Evolutionary conservation across 352 stramenopile genomes (phyloP).

Genomic region (Phytophthora sojae): DNA sequence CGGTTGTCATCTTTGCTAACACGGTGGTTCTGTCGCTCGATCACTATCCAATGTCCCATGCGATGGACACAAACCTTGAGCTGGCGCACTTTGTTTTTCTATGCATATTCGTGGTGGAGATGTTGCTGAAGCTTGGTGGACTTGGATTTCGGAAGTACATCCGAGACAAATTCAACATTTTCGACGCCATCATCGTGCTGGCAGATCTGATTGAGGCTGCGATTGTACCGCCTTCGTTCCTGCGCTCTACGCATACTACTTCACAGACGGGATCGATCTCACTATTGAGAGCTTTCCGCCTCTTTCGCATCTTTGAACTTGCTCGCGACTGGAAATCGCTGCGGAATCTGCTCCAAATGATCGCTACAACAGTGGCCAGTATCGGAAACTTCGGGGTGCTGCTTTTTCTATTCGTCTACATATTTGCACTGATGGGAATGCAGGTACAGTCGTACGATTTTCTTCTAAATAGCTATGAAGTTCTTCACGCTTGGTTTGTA

Average conservation of each 20-base stretch:
- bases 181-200: slow-evolving; percentile 79
- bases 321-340: slow-evolving; percentile 90
- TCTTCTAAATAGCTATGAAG: not conserved
- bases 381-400: slow-evolving; percentile 94
- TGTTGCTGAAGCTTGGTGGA: slow-evolving; percentile 81
- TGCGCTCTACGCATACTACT: slow-evolving; percentile 35
- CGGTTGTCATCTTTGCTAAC: slow-evolving; percentile 78
- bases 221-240: slow-evolving; percentile 60
- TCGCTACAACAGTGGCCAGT: slow-evolving; percentile 85
- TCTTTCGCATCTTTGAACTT: slow-evolving; percentile 95
- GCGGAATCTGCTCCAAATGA: slow-evolving; percentile 87
- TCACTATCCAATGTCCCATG: slow-evolving; percentile 68
- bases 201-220: slow-evolving; percentile 68
- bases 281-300: slow-evolving; percentile 82
- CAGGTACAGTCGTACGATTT: slow-evolving; percentile 45
- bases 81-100: slow-evolving; percentile 77
- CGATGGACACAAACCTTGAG: slow-evolving; percentile 55
- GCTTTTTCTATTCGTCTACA: slow-evolving; percentile 94
- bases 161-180: slow-evolving; percentile 75
- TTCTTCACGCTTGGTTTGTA: too few relatives aligned
- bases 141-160: slow-evolving; percentile 67
- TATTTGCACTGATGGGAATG: slow-evolving; percentile 91
- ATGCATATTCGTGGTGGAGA: slow-evolving; percentile 70
- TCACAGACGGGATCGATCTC: slow-evolving; percentile 58
- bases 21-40: slow-evolving; percentile 80